Percentiles rank a stretch among this genome's conserved stretches.
phyloP scores from a whole-genome alignment of 768 basidiomycete species.

The Paxillus ammoniavirescens region DNA sequence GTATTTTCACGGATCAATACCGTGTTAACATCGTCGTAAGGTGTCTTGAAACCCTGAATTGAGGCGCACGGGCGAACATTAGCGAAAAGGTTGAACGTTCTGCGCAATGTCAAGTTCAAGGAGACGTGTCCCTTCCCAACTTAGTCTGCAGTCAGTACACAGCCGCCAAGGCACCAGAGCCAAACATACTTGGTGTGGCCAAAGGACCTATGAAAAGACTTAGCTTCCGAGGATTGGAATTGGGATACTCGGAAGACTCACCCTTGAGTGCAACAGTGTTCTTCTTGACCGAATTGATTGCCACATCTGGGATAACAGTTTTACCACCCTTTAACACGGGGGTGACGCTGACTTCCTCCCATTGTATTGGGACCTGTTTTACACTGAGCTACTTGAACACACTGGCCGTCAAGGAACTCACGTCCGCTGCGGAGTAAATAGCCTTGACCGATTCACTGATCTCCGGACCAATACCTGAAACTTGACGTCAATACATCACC shows the following conservation, averaged over 20 bases:
- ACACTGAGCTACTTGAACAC: slow-evolving; percentile 11
- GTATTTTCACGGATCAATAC: slow-evolving; percentile 99
- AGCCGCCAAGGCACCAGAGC: slow-evolving; percentile 4
- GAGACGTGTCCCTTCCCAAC: slow-evolving; percentile 99
- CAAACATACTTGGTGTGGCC: slow-evolving; percentile 87
- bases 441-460: slow-evolving; percentile 94
- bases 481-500: slow-evolving; percentile 15
- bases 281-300: slow-evolving; percentile 89
- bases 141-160: slow-evolving; percentile 32
- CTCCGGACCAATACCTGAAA: slow-evolving; percentile 93
- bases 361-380: slow-evolving; percentile 89
- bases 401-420: slow-evolving; percentile 30
- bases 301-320: slow-evolving; percentile 92
- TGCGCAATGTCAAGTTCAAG: slow-evolving; percentile 91
- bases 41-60: slow-evolving; percentile 95
- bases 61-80: slow-evolving; percentile 97
- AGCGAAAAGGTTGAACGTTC: slow-evolving; percentile 98
- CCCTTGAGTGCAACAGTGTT: slow-evolving; percentile 99
- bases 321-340: slow-evolving; percentile 93
- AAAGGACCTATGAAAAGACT: slow-evolving; percentile 65
- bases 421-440: slow-evolving; percentile 88
- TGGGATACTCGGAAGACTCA: slow-evolving; percentile 28
- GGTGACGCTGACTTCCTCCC: slow-evolving; percentile 98
- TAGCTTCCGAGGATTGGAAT: slow-evolving; percentile 1
- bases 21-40: slow-evolving; percentile 97